A percentile compares a stretch with the other conserved stretches of the same genome.
Conservation (phyloP, 139 green algal genomes). For the Coelastrella sp. region DNA sequence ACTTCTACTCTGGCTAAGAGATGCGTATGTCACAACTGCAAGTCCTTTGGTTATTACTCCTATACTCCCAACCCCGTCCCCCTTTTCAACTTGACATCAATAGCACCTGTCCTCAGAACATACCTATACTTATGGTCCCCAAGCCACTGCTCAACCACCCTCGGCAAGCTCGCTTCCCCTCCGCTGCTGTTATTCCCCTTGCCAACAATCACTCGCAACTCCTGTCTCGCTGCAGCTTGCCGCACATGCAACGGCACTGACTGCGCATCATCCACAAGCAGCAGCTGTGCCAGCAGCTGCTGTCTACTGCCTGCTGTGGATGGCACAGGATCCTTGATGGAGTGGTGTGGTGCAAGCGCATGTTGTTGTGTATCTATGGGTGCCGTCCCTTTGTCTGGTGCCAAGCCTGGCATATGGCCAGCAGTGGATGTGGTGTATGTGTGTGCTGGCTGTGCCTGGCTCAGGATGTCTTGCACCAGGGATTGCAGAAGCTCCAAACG, state of each 20-base stretch:
- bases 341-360: too few species aligned
- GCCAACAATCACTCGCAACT: conserved; percentile 36
- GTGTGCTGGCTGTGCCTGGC: conserved; percentile 11
- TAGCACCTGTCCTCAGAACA: not conserved
- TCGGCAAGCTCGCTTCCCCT: conserved; percentile 32
- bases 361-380: too few species aligned
- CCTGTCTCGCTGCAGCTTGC: not conserved
- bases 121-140: not conserved
- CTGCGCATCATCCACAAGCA: conserved; percentile 9
- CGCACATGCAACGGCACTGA: not conserved
- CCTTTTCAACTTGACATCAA: conserved; percentile 32
- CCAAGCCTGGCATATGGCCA: too few species aligned
- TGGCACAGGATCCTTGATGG: too few species aligned
- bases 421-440: not conserved
- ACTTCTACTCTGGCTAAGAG: too few species aligned
- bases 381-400: too few species aligned
- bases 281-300: conserved; percentile 12
- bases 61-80: not conserved
- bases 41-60: not conserved
- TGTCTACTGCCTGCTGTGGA: not conserved
- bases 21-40: not conserved
- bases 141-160: conserved; percentile 17
- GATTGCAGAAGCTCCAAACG: conserved; percentile 10
- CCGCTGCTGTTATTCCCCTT: conserved; percentile 16
- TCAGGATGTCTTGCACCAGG: conserved; percentile 3